A percentile compares a stretch with the other conserved stretches of the same genome.
These are phyloP conservation scores for Boletus insuetus DNA, from an alignment of 768 basidiomycete genomes.

Conservation along the genomic window DNA sequence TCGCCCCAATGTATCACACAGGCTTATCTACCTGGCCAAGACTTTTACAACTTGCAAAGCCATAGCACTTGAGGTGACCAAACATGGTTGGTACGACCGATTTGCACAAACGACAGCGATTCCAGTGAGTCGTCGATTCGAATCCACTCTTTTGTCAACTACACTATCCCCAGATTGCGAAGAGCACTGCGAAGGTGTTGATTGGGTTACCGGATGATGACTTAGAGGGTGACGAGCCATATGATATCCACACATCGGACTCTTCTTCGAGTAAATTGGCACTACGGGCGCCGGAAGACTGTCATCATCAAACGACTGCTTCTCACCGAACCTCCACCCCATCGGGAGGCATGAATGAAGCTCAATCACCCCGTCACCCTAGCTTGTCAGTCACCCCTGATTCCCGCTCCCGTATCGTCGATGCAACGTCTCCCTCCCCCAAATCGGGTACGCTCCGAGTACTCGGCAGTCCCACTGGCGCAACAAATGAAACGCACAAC, in stretches of 20 bases:
- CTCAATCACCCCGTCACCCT: not conserved
- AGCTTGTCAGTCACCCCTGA: not conserved
- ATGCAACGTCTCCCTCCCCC: not conserved
- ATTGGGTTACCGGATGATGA: slow-evolving; percentile 11
- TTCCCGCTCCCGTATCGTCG: not conserved
- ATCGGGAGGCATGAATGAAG: not conserved
- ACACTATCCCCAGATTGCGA: slow-evolving; percentile 16
- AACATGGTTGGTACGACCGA: slow-evolving; percentile 63
- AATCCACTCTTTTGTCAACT: not conserved
- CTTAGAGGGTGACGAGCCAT: not conserved
- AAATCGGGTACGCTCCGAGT: not conserved
- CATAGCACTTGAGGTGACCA: slow-evolving; percentile 36
- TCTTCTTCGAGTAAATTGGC: not conserved
- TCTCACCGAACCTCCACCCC: not conserved
- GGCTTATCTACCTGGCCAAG: slow-evolving; percentile 47
- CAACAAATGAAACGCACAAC: not conserved
- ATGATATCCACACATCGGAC: not conserved
- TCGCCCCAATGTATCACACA: slow-evolving; percentile 29
- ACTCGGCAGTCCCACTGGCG: not conserved
- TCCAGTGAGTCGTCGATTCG: slow-evolving; percentile 20
- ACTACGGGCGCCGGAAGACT: not conserved
- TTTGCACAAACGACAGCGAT: slow-evolving; percentile 17
- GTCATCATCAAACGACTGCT: not conserved
- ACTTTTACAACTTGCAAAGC: slow-evolving; percentile 50
- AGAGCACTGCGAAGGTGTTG: slow-evolving; percentile 11